phyloP scores from a whole-genome alignment of 2,329 filamentous ascomycete genomes.

The Fusarium camptoceras region DNA sequence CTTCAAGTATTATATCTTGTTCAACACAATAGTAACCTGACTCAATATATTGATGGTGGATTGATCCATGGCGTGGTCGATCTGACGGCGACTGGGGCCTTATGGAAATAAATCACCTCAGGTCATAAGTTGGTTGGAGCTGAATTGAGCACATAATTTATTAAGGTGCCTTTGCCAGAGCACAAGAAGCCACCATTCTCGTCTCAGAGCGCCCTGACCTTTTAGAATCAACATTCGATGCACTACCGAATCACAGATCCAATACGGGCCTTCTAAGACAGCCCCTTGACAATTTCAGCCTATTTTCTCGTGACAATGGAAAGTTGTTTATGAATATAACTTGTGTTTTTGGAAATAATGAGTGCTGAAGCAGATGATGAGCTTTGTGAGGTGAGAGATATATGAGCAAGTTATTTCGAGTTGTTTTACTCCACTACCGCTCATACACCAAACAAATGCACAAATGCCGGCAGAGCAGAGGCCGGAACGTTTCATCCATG shows the following conservation, averaged over 20 bases:
- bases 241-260: slow-evolving; percentile 27
- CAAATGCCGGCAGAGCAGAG: slow-evolving; percentile 14
- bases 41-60: slow-evolving; percentile 23
- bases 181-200: slow-evolving; percentile 30
- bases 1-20: slow-evolving; percentile 5
- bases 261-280: slow-evolving; percentile 16
- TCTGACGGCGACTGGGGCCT: slow-evolving; percentile 39
- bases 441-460: slow-evolving; percentile 13
- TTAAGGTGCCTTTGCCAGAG: slow-evolving; percentile 27
- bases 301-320: slow-evolving; percentile 24
- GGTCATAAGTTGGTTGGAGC: slow-evolving; percentile 43
- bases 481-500: slow-evolving; percentile 13
- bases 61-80: slow-evolving; percentile 45
- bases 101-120: slow-evolving; percentile 43
- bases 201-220: slow-evolving; percentile 38
- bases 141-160: slow-evolving; percentile 46
- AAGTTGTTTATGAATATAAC: slow-evolving; percentile 12
- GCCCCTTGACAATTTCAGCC: slow-evolving; percentile 18
- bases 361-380: background rate
- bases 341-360: background rate
- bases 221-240: slow-evolving; percentile 36
- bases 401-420: slow-evolving; percentile 42
- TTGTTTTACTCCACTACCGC: slow-evolving; percentile 23
- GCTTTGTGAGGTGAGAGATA: slow-evolving; percentile 21
- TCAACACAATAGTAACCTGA: slow-evolving; percentile 6